Percentiles rank a stretch among this genome's conserved stretches.
phyloP scores from a whole-genome alignment of 257 asterid genomes.

The Buddleja alternifolia region DNA sequence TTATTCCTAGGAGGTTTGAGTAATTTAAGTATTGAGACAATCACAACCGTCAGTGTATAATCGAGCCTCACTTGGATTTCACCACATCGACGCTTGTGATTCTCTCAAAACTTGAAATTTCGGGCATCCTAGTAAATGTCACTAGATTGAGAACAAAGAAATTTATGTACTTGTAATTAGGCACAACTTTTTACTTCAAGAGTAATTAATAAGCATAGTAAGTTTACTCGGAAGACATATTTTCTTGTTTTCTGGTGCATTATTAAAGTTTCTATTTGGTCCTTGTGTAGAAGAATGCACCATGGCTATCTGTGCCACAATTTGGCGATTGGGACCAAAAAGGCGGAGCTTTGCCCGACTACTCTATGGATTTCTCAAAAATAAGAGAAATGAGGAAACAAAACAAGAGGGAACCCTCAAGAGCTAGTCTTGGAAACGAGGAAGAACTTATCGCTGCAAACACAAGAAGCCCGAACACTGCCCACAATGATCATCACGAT shows the following conservation, averaged over 20 bases:
- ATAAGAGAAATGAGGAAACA: slow-evolving; percentile 68
- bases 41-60: no score
- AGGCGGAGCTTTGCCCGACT: slow-evolving; percentile 51
- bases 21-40: no score
- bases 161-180: background rate
- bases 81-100: no score
- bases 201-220: background rate
- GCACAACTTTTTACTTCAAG: background rate
- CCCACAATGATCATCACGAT: slow-evolving; percentile 31
- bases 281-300: slow-evolving; percentile 35
- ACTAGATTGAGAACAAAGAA: background rate
- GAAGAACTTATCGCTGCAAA: slow-evolving; percentile 49
- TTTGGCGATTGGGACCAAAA: slow-evolving; percentile 72
- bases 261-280: slow-evolving; percentile 2
- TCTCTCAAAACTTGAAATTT: no score
- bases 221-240: background rate
- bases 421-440: slow-evolving; percentile 65
- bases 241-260: background rate
- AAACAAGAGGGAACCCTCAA: slow-evolving; percentile 59
- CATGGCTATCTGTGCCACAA: slow-evolving; percentile 65
- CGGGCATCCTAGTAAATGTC: background rate
- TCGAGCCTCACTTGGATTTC: no score
- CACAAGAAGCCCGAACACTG: slow-evolving; percentile 32
- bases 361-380: slow-evolving; percentile 63
- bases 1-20: no score